Base-by-base conservation (phyloP, 208 protist genomes). In the Leishmania major region DNA sequence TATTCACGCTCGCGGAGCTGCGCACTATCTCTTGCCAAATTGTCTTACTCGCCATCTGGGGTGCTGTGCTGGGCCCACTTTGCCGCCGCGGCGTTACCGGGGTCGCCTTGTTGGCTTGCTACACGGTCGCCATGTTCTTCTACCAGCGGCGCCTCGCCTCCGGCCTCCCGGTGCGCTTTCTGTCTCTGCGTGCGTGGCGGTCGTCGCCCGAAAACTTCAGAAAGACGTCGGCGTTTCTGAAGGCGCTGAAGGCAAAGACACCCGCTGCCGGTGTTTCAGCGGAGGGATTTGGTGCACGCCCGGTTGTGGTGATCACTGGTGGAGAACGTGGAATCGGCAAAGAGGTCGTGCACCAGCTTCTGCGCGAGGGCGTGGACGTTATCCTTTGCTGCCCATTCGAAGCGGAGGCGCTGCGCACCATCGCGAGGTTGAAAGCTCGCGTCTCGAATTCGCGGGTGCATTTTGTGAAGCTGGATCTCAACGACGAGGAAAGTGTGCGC, bases 351-450 rank as follows among this genome's bases (percentile, higher is more conserved):
- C 79, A 85, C 64, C 85, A 92, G 79, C 79, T 90, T 6, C 40
- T 80, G 40, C 83, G 83, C 28, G 75, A 87, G 66, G 66, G 73
- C 47, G 71, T 90, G 51, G 84, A 92, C 25, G 73, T 89, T 7
- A 74, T 90, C 51, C 67, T 90, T n/a, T 92, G 87, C 80, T 92
- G 87, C 78, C 87, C 85, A 1, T 89, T 87, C 74, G 78, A 83
- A n/a, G 75, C 55, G 35, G 77, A 71, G 43, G 89, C 85, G 43
- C 79, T 74, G 80, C 75, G 55, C 37, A 87, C 89, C 19, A 90
- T 90, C 57, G 40, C 31, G 17, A 81, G 80, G 57, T 55, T 79
- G 73, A n/a, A 64, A 0, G 28, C 78, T 0, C 71, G 77, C 51
- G 28, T 77, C 31, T 40, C 62, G 28, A 69, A 37, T 35, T 72